Evolutionary conservation across 257 asterid genomes (phyloP).

Genomic region (Gentiana dahurica): DNA sequence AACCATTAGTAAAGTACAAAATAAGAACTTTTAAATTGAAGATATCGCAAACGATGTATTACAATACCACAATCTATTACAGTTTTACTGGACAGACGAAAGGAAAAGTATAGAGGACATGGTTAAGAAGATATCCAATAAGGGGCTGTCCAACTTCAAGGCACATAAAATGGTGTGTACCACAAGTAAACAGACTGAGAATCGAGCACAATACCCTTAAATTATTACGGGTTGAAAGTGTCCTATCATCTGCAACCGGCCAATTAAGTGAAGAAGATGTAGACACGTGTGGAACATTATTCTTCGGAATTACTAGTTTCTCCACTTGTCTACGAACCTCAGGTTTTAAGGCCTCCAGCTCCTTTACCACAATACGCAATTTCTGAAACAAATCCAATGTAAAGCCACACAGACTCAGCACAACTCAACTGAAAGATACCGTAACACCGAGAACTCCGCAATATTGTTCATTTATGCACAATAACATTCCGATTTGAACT

Average conservation of each 20-base stretch:
- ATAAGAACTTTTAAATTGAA: no score
- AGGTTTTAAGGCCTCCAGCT: constrained; percentile 77
- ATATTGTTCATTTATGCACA: neutral
- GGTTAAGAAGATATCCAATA: neutral
- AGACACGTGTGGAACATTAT: constrained; percentile 23
- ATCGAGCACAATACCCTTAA: constrained; percentile 33
- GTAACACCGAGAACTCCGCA: constrained; percentile 9
- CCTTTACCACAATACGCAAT: constrained; percentile 52
- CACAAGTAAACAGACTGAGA: neutral
- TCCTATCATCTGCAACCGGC: constrained; percentile 18
- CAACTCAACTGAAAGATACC: neutral
- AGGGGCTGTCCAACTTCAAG: no score
- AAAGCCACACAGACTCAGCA: neutral
- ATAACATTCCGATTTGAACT: neutral
- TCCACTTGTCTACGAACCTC: constrained; percentile 33
- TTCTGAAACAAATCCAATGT: constrained; percentile 24
- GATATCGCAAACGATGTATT: no score
- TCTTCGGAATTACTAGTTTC: constrained; percentile 26
- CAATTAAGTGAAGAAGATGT: constrained; percentile 13
- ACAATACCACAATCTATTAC: no score
- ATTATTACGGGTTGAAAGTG: constrained; percentile 27
- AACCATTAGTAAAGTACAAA: no score
- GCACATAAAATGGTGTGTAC: no score
- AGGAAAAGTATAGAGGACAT: neutral
- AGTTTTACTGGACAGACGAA: neutral